Evolutionary conservation across 139 green algal genomes (phyloP), one percentile per base, ranked within the genome.

Genomic region (Haematococcus sp.): DNA sequence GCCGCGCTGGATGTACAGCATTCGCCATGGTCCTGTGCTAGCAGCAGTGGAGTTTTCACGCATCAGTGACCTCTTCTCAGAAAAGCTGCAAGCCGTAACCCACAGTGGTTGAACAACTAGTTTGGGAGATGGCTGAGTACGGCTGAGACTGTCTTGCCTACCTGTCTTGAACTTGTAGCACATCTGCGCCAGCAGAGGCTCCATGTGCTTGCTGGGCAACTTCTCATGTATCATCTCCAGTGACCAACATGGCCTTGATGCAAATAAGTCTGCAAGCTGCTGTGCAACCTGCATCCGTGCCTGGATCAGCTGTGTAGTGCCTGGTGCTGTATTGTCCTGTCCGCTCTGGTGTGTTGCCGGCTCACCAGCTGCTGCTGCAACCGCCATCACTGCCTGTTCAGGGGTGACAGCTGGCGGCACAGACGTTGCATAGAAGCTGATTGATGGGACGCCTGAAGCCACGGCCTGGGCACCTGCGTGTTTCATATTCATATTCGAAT

Each of bases 111-210:
- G n/a, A n/a, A n/a, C n/a, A n/a, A n/a, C n/a, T n/a, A n/a, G n/a
- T n/a, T n/a, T n/a, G n/a, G n/a, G n/a, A n/a, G n/a, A n/a, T n/a
- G n/a, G n/a, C n/a, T n/a, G n/a, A n/a, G n/a, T n/a, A n/a, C n/a
- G n/a, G n/a, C n/a, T n/a, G n/a, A n/a, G n/a, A n/a, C n/a, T n/a
- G n/a, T n/a, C n/a, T n/a, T n/a, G n/a, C 11, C 19, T 58, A 72
- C 75, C 68, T n/a, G 68, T 81, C 52, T 76, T 81, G 63, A 81
- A 81, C 1, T 68, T 44, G 68, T 76, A 81, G 63, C 69, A 76
- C 35, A 76, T 59, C 60, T 46, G 60, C 63, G 67, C 46, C 76
- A 81, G 23, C 34, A 44, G 33, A 34, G 34, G 63, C 61, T 76
- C 59, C 33, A 81, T 61, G 22, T 28, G 0, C 40, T 33, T 33